Percentiles rank a stretch among this genome's conserved stretches.
Evolutionary conservation across 208 protist genomes (phyloP).

Genomic region (Leishmania amazonensis): DNA sequence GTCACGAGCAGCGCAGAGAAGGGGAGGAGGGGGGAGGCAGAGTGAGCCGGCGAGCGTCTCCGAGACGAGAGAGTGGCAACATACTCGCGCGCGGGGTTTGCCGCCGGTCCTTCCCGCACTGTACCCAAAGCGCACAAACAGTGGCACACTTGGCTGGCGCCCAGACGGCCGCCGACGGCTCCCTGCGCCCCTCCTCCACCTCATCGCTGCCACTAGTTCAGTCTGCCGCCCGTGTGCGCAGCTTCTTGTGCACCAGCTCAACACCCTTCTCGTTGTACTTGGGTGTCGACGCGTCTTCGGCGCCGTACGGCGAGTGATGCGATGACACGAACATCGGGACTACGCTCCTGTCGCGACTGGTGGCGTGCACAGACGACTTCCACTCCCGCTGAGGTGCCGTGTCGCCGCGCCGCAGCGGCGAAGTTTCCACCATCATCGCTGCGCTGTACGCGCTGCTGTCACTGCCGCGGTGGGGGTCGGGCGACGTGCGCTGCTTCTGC

Average conservation of each 20-base stretch:
- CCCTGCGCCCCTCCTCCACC: background rate
- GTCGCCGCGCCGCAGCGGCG: background rate
- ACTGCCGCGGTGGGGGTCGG: background rate
- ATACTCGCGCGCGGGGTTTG: background rate
- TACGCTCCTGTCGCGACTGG: background rate
- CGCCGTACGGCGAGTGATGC: background rate
- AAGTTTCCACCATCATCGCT: background rate
- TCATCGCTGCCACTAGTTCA: background rate
- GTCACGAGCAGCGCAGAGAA: background rate
- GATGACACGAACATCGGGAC: background rate
- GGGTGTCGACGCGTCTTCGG: background rate
- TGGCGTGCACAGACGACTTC: background rate
- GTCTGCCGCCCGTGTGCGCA: constrained; percentile 9
- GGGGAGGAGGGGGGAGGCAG: background rate
- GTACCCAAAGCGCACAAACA: background rate
- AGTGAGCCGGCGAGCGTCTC: too few relatives aligned
- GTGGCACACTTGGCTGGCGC: background rate
- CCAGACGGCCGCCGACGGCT: background rate
- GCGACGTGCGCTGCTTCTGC: background rate
- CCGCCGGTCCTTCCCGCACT: background rate
- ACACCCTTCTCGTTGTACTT: constrained; percentile 16
- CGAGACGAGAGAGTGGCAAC: too few relatives aligned
- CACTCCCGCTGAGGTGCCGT: background rate
- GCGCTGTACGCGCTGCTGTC: background rate
- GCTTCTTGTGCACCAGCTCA: constrained; percentile 20